Evolutionary conservation across 495 filamentous ascomycete species (phyloP), one percentile per base, ranked within the genome.

Genomic region (Talaromyces stipitatus): DNA sequence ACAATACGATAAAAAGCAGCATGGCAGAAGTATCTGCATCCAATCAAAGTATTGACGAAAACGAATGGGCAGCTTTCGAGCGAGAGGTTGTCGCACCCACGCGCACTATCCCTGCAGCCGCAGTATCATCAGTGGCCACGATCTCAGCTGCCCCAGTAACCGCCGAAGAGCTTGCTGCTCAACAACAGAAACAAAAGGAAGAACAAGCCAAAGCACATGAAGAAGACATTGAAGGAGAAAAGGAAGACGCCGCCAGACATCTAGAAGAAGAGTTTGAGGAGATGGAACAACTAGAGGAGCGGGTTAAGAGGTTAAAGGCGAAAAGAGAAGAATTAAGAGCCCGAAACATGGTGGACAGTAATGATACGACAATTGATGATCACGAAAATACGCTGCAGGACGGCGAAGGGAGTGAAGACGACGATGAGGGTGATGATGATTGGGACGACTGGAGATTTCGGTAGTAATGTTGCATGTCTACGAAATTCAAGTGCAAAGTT

Each of bases 231-330:
- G 91, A 89, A 58, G 89, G 85, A 16, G 90, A 95, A 72, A 85
- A 85, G 22, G 91, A 96, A 64, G 91, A 95, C 63, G 91, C 92
- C 3, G 85, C 83, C 20, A 80, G 88, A 48, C 81, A 85, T 55
- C 68, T 97, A 56, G 85, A 92, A 67, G 85, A 88, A 57, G 94
- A 98, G 68, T 90, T 97, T 66, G 94, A 95, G 53, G 86, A 94
- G 66, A 97, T 97, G 92, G 90, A 94, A 66, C 83, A 83, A 54
- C 78, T 96, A 46, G 94, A 97, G 70, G 83, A 84, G 61, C 80
- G 92, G 36, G 88, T 96, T 7, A 75, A 78, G 63, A 82, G 78
- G 62, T 69, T 98, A 58, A 87, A 91, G 63, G 87, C 92, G 62
- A 84, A 75, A 66, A 74, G 82, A 54, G 85, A 88, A 60, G 72